phyloP scores from a whole-genome alignment of 139 green algal genomes.

The Haematococcus lacustris region DNA sequence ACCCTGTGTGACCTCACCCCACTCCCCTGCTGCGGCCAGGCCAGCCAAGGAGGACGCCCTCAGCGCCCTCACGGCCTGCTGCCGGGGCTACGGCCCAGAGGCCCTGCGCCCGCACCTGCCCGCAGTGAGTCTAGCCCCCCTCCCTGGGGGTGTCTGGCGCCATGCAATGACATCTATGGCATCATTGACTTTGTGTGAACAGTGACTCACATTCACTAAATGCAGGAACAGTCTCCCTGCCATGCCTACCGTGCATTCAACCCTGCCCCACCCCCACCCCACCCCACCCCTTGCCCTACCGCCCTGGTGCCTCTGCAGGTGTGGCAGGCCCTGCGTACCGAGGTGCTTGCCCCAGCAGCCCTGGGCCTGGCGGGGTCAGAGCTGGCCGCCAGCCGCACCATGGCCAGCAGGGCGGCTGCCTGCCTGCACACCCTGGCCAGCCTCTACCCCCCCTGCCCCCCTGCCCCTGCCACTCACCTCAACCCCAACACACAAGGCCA shows the following conservation, averaged over 20 bases:
- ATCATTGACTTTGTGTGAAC: neutral
- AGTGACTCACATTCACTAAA: neutral
- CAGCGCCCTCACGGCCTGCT: constrained; percentile 16
- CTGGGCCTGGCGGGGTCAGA: neutral
- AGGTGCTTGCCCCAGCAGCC: constrained; percentile 1
- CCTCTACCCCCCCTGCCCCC: too few relatives aligned
- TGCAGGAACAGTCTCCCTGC: neutral
- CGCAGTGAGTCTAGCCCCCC: constrained; percentile 9
- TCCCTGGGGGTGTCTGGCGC: neutral
- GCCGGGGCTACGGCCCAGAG: constrained; percentile 16
- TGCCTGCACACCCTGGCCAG: neutral
- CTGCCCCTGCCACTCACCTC: neutral
- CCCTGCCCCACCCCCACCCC: neutral
- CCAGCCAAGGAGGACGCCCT: constrained; percentile 32
- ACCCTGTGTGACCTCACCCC: too few relatives aligned
- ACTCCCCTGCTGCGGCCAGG: too few relatives aligned
- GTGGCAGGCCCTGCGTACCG: constrained; percentile 7
- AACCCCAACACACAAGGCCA: neutral
- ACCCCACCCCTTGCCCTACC: neutral
- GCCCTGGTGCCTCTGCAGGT: neutral
- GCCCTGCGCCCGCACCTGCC: constrained; percentile 13
- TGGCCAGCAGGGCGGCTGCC: neutral
- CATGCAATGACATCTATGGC: neutral
- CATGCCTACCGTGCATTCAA: neutral
- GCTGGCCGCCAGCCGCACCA: neutral